phyloP scores from a whole-genome alignment of 306 rosid species.

The Fagus crenata region DNA sequence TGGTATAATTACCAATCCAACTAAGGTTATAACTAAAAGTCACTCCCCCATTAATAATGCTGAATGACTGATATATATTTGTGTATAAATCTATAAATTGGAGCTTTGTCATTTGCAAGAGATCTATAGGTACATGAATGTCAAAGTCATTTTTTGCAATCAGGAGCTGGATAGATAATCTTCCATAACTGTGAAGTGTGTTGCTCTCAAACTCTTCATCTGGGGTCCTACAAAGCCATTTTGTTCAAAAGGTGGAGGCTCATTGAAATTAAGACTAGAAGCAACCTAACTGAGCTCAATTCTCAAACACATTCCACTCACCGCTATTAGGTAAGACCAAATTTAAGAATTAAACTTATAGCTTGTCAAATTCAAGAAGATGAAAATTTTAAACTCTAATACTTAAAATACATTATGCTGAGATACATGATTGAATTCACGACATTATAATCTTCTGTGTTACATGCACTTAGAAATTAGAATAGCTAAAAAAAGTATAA shows the following conservation, averaged over 20 bases:
- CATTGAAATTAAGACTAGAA: neutral
- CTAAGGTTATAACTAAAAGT: constrained; percentile 6
- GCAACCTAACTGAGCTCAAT: neutral
- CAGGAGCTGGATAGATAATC: neutral
- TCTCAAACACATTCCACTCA: neutral
- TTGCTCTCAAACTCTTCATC: neutral
- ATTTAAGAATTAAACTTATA: neutral
- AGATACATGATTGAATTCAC: too few relatives aligned
- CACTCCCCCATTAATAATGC: neutral
- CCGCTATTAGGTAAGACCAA: neutral
- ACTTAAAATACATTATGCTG: too few relatives aligned
- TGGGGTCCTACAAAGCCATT: neutral
- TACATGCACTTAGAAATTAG: too few relatives aligned
- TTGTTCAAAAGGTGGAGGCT: neutral
- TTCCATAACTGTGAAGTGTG: neutral
- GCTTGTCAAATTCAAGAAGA: neutral
- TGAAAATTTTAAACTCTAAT: too few relatives aligned
- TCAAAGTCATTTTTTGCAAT: neutral
- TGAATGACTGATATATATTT: neutral
- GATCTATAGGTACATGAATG: neutral
- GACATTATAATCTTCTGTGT: too few relatives aligned
- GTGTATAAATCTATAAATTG: neutral
- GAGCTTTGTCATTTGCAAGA: neutral
- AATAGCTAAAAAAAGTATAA: too few relatives aligned
- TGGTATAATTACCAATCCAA: neutral